Evolutionary conservation across 176 grass and related monocot genomes (phyloP).

Genomic region (Musa itinerans): DNA sequence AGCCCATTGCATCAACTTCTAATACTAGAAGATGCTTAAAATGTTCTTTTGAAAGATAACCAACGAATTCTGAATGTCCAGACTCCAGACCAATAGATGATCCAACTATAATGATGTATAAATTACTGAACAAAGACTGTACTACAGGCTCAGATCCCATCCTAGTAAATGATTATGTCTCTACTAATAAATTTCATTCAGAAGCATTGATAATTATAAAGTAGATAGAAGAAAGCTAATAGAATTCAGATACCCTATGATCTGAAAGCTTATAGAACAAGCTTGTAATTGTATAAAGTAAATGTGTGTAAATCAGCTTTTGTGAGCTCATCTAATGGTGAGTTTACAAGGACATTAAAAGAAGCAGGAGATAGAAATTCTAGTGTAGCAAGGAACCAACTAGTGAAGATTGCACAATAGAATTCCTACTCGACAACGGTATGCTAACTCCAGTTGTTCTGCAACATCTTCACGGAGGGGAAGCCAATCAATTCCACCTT

Average conservation of each 20-base stretch:
- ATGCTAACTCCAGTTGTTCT: slow-evolving; percentile 82
- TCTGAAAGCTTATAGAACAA: not conserved
- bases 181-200: not conserved
- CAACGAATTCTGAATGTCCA: slow-evolving; percentile 1
- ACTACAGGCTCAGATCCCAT: not conserved
- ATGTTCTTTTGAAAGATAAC: not conserved
- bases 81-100: not conserved
- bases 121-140: not conserved
- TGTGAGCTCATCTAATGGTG: too few species aligned
- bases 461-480: slow-evolving; percentile 88
- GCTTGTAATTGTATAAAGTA: not conserved
- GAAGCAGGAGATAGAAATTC: not conserved
- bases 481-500: slow-evolving; percentile 91
- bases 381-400: not conserved
- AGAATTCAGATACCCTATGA: not conserved
- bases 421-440: slow-evolving; percentile 55
- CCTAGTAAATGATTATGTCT: not conserved
- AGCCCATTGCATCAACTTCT: not conserved
- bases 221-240: not conserved
- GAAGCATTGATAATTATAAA: not conserved
- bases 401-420: slow-evolving; percentile 1
- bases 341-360: not conserved
- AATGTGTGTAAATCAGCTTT: not conserved
- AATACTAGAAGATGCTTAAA: not conserved
- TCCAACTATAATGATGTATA: not conserved